Percentiles rank a stretch among this genome's conserved stretches.
Evolutionary conservation across 1,284 basidiomycete species (phyloP).

Genomic region (Sporisorium scitamineum): DNA sequence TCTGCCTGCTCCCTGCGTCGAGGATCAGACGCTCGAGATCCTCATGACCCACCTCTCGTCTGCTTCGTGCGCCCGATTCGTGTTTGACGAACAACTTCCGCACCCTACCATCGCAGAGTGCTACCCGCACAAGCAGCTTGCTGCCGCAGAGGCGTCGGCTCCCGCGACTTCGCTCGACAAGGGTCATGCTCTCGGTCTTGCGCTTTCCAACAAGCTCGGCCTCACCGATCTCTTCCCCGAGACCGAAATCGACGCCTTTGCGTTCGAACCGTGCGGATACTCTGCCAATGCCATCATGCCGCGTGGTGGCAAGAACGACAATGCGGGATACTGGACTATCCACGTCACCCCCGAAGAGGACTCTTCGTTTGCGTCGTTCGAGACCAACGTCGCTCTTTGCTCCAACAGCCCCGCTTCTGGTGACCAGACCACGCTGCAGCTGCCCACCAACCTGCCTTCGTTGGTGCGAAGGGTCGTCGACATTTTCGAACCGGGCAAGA

Average conservation of each 20-base stretch:
- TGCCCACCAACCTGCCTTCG: slow-evolving; percentile 73
- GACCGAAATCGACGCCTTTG: slow-evolving; percentile 90
- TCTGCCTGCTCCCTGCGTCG: slow-evolving; percentile 45
- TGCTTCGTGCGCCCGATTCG: slow-evolving; percentile 82
- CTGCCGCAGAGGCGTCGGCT: slow-evolving; percentile 11
- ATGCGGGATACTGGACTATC: slow-evolving; percentile 85
- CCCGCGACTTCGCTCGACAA: slow-evolving; percentile 38
- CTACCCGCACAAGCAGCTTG: slow-evolving; percentile 36
- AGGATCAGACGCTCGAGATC: slow-evolving; percentile 96
- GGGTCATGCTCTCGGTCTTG: slow-evolving; percentile 76
- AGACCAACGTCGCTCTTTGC: slow-evolving; percentile 91
- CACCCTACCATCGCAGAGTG: slow-evolving; percentile 48
- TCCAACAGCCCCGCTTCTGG: slow-evolving; percentile 64
- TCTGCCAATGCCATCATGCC: slow-evolving; percentile 86
- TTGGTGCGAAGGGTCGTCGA: slow-evolving; percentile 87
- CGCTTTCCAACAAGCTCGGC: slow-evolving; percentile 81
- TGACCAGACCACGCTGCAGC: slow-evolving; percentile 20
- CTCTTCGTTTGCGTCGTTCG: slow-evolving; percentile 97
- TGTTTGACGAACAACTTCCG: slow-evolving; percentile 72
- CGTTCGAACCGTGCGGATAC: slow-evolving; percentile 96
- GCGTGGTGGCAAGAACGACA: slow-evolving; percentile 39
- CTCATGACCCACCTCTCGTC: slow-evolving; percentile 95
- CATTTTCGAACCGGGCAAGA: slow-evolving; percentile 90
- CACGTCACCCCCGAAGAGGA: slow-evolving; percentile 98
- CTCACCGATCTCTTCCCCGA: slow-evolving; percentile 85